Base-by-base conservation (phyloP, 1,139 yeast species). In the Nakaseomyces delphensis region DNA sequence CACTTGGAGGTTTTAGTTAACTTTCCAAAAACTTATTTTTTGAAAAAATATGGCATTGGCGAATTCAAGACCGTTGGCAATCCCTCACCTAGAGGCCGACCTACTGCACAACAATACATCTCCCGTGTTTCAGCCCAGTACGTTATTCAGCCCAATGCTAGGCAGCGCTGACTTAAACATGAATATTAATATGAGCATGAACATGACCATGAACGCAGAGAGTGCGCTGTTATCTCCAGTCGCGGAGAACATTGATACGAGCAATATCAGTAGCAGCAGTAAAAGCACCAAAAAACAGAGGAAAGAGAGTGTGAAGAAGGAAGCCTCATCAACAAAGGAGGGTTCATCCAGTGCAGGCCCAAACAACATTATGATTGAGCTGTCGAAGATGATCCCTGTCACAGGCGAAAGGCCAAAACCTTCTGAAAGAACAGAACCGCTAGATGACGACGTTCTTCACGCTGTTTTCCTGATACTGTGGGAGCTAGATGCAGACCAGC, bases 391-490 rank as follows among this genome's bases (percentile, higher is more conserved):
- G 2, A 82, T 83, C 45, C 91, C 91, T 1, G 84, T 82, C 2
- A 79, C 87, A 7, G 89, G 89, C 29, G 89, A 81, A 55, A 76
- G 85, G 57, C 89, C 89, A 31, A 69, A 68, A 52, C 93, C 93
- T 3, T 71, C 70, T 28, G 77, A 78, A 51, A 77, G 76, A 53
- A 68, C 68, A 45, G 72, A 79, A 45, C 74, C 84, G 3, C 66
- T 83, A 51, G 87, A 82, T 54, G 94, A 83, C 62, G 82, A 79
- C 51, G 91, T 83, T 7, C 66, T 83, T 44, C 77, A 68, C 59
- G 87, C 87, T 4, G 83, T 83, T 43, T 82, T 83, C 57, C 71
- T 77, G 43, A 81, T 83, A 40, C 64, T 83, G 47, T 81, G 67
- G 60, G 87, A 81, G 48, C 68, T 73, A 50, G 93, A 83, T 57